phyloP scores from a whole-genome alignment of 1,284 basidiomycete species.

The Phellopilus nigrolimitatus region DNA sequence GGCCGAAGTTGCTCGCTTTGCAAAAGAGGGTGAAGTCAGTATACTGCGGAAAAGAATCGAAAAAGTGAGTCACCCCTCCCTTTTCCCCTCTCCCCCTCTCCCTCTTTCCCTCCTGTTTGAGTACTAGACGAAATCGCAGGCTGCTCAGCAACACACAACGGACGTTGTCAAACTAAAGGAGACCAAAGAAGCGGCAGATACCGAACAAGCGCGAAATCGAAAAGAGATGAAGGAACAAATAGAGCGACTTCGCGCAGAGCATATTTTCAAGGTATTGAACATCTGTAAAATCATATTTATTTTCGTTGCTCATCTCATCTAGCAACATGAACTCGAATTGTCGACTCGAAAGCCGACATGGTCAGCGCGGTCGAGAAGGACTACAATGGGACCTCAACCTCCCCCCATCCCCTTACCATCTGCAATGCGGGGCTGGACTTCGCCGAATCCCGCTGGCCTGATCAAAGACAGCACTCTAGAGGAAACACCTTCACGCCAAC shows the following conservation, averaged over 20 bases:
- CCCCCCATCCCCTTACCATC: conserved; percentile 37
- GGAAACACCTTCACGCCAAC: conserved; percentile 37
- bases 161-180: conserved; percentile 54
- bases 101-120: no score
- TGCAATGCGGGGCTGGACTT: conserved; percentile 38
- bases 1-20: conserved; percentile 42
- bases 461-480: conserved; percentile 30
- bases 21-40: conserved; percentile 59
- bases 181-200: conserved; percentile 56
- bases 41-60: conserved; percentile 54
- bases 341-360: conserved; percentile 45
- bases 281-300: not conserved
- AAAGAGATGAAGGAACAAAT: conserved; percentile 61
- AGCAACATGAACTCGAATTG: conserved; percentile 72
- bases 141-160: conserved; percentile 49
- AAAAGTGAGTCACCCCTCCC: conserved; percentile 38
- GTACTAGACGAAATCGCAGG: conserved; percentile 35
- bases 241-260: conserved; percentile 64
- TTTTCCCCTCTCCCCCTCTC: not conserved
- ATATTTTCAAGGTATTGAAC: conserved; percentile 55
- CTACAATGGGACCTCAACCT: conserved; percentile 32
- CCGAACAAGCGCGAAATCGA: conserved; percentile 47
- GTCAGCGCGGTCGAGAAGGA: conserved; percentile 39
- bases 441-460: conserved; percentile 21
- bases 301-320: conserved; percentile 1